Evolutionary conservation across 805 yeast species (phyloP).

Genomic region (Myxozyma kluyveri): DNA sequence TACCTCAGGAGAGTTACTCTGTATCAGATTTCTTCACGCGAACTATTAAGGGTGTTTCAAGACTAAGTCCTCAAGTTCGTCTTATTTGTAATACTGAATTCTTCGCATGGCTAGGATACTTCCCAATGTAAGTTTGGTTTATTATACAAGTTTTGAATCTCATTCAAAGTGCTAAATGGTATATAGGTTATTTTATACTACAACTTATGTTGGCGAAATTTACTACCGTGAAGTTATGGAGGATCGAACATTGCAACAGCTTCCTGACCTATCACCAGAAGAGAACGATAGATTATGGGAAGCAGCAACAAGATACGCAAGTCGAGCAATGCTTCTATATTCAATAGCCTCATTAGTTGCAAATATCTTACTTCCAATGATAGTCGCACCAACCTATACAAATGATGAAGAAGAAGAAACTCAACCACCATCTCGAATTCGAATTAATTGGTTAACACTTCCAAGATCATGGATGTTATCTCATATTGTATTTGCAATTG

Average conservation of each 20-base stretch:
- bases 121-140: conserved; percentile 25
- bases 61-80: conserved; percentile 52
- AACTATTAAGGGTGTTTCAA: conserved; percentile 18
- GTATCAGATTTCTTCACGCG: conserved; percentile 15
- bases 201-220: conserved; percentile 63
- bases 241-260: conserved; percentile 39
- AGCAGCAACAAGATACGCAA: conserved; percentile 51
- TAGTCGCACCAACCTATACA: conserved; percentile 40
- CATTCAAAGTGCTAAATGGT: neutral
- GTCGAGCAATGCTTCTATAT: conserved; percentile 51
- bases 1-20: conserved; percentile 32
- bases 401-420: conserved; percentile 18
- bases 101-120: conserved; percentile 55
- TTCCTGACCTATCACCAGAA: conserved; percentile 41
- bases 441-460: conserved; percentile 20
- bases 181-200: conserved; percentile 63
- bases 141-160: neutral
- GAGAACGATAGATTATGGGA: conserved; percentile 45
- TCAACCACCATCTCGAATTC: conserved; percentile 5
- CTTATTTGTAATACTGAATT: conserved; percentile 56
- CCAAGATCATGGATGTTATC: conserved; percentile 49
- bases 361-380: conserved; percentile 47
- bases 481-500: conserved; percentile 50
- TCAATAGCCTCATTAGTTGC: conserved; percentile 48
- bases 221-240: conserved; percentile 44